Base-by-base conservation (phyloP, 1,284 basidiomycete species). In the Neonothopanus nambi region DNA sequence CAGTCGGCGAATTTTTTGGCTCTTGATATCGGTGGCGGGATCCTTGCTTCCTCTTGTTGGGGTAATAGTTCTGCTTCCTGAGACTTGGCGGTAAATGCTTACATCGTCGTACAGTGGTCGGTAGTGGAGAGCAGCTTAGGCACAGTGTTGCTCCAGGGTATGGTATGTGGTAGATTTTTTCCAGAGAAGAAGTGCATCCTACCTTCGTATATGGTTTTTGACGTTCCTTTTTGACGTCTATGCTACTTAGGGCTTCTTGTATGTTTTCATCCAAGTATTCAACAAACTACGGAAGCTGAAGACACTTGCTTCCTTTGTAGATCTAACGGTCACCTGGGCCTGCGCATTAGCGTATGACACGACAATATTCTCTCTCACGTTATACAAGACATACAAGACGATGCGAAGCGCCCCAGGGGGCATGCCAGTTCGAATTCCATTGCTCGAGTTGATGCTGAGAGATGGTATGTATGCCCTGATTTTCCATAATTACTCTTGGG, bases 401-500 rank as follows among this genome's bases (percentile, higher is more conserved):
- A 33, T 51, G 24, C 26, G 26, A 28, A 5, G 11, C 26, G 26
- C 26, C 11, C n/a, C n/a, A n/a, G n/a, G n/a, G n/a, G 26, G 11
- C 11, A 28, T 28, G 26, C 26, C 5, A 28, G n/a, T 33, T 28
- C 28, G 36, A 13, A 42, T 51, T 9, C 49, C 49, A 6, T 24
- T 51, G 28, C 26, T 51, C 18, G 40, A 42, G n/a, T 21, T 51
- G 20, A 51, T 51, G 49, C 20, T 51, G 26, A 24, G 49, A 51
- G 49, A 51, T 40, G 49, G 49, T 51, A 15, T 13, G 49, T 51
- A n/a, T n/a, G n/a, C 15, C 20, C 11, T 42, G 9, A 13, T 15
- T 18, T 30, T 51, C n/a, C 38, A n/a, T n/a, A n/a, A n/a, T 12
- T 7, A 1, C 12, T 9, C 17, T 2, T 13, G 8, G 15, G 13